A percentile compares a stretch with the other conserved stretches of the same genome.
phyloP scores from a whole-genome alignment of 2,329 filamentous ascomycete genomes.

The Huntiella abstrusa region DNA sequence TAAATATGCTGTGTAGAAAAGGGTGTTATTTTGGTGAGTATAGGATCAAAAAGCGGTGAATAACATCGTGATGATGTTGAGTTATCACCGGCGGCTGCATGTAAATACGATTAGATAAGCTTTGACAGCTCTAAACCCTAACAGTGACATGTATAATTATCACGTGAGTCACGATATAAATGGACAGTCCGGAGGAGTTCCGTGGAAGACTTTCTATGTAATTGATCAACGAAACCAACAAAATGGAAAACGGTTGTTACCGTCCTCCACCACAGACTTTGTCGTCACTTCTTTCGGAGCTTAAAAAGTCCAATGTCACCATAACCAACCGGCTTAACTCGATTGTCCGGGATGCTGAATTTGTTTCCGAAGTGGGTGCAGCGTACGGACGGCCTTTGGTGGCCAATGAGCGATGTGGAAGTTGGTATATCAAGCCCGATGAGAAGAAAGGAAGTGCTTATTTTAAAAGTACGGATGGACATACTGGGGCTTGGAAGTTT shows the following conservation, averaged over 20 bases:
- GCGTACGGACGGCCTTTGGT: constrained; percentile 49
- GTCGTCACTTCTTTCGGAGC: constrained; percentile 47
- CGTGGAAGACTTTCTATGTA: no score
- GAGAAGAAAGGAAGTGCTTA: constrained; percentile 60
- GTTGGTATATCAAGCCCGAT: constrained; percentile 67
- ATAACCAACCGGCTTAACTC: constrained; percentile 70
- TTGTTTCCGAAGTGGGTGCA: constrained; percentile 44
- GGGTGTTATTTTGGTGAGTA: no score
- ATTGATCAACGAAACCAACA: not conserved
- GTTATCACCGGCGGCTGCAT: not conserved
- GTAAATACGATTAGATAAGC: not conserved
- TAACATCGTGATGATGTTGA: not conserved
- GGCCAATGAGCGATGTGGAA: constrained; percentile 87
- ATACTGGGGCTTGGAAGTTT: constrained; percentile 79
- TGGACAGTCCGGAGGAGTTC: no score
- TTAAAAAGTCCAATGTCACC: constrained; percentile 46
- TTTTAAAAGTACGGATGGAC: constrained; percentile 96
- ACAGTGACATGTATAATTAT: no score
- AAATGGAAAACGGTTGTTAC: not conserved
- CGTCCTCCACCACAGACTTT: constrained; percentile 41
- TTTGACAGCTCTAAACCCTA: not conserved
- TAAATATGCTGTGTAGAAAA: no score
- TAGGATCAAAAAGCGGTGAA: no score
- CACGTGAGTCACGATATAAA: no score
- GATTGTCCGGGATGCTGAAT: constrained; percentile 56